Conservation (phyloP, 345 rosid genomes). For the Excoecaria agallocha region DNA sequence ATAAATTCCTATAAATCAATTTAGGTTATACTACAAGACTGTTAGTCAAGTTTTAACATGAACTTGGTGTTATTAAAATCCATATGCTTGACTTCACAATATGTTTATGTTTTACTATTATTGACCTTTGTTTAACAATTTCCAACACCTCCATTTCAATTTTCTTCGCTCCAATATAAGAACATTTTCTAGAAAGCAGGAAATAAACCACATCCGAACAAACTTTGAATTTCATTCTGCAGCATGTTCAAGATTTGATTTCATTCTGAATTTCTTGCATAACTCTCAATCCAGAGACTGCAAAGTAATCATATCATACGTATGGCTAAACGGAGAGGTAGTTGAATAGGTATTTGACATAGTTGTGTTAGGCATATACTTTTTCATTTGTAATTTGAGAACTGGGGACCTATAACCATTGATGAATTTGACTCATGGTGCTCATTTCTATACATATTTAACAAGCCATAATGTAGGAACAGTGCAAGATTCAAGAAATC, state of each 20-base stretch:
- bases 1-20: neutral
- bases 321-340: neutral
- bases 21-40: neutral
- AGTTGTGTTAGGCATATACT: too few species aligned
- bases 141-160: neutral
- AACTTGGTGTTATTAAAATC: neutral
- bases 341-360: too few species aligned
- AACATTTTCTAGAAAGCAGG: neutral
- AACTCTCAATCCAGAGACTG: neutral
- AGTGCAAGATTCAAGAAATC: too few species aligned
- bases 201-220: neutral
- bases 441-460: too few species aligned
- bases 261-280: neutral
- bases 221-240: neutral
- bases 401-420: too few species aligned
- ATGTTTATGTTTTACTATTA: neutral
- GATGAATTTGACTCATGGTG: too few species aligned
- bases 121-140: neutral
- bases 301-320: neutral
- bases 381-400: too few species aligned
- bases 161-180: neutral
- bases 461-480: too few species aligned
- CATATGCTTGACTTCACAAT: neutral
- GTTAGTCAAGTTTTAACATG: neutral
- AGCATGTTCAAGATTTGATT: neutral